Evolutionary conservation across 2,329 filamentous ascomycete species (phyloP), one percentile per base, ranked within the genome.

Genomic region (Fusarium dlaminii): DNA sequence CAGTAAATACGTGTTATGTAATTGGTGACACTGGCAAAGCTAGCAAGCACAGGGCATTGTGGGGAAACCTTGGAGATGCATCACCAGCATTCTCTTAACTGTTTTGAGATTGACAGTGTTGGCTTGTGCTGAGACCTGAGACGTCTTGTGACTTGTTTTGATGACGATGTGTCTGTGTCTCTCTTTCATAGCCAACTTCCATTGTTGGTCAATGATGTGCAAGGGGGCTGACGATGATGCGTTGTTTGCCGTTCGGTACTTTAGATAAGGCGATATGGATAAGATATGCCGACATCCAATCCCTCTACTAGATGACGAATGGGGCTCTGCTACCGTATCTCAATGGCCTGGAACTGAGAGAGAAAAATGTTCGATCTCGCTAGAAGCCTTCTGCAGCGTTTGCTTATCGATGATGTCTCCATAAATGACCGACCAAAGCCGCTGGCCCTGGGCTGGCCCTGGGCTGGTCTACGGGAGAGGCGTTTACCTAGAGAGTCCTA

Each of bases 351-450:
- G 60, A 42, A 14, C n/a, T 8, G 22, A 34, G 20, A 57, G 8
- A 45, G 45, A 58, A 29, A 61, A 70, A 43, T 49, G 36, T 62
- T 66, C 46, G 20, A 74, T 74, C 60, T 72, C 63, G 63, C 71
- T 68, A 63, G 63, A 74, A 73, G 57, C 42, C 37, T 72, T 73
- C 62, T 46, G 42, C 58, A 52, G 45, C 43, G 27, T 51, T 24
- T 60, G 46, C 63, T 70, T 64, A 66, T 69, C 64, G 57, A 73
- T 63, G 68, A 52, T 66, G 57, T 64, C 68, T 70, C 72, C 72
- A 75, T 68, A 69, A 63, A 70, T 48, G 68, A 64, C 72, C 72
- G 72, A 75, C 56, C 72, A 69, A 75, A 75, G 72, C 72, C 72
- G 72, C 72, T 62, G 39, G 59, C 58, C 70, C 46, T 63, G 59